A percentile compares a stretch with the other conserved stretches of the same genome.
Evolutionary conservation across 2,329 filamentous ascomycete genomes (phyloP).

Genomic region (Tolypocladium paradoxum): DNA sequence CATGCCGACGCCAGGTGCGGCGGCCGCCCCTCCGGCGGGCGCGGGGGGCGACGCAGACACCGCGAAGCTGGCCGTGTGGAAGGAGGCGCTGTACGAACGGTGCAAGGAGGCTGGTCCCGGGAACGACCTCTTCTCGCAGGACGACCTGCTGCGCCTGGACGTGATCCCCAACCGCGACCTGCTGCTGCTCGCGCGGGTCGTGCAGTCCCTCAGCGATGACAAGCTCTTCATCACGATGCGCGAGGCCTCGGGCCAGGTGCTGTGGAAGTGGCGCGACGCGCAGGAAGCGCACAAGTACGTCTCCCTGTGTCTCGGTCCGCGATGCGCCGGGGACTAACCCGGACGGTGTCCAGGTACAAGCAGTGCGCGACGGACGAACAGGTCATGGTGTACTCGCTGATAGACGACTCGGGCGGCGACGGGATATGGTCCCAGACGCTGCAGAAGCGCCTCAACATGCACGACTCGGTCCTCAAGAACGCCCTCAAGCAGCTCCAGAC

Average conservation of each 20-base stretch:
- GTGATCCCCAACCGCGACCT: slow-evolving; percentile 48
- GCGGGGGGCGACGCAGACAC: slow-evolving; percentile 19
- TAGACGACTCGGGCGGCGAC: slow-evolving; percentile 74
- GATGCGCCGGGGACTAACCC: not conserved
- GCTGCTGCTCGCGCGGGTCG: slow-evolving; percentile 40
- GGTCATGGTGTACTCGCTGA: slow-evolving; percentile 74
- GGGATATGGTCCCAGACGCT: slow-evolving; percentile 89
- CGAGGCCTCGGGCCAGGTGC: slow-evolving; percentile 26
- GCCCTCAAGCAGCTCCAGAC: slow-evolving; percentile 74
- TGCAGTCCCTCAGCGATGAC: slow-evolving; percentile 49
- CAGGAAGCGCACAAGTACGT: slow-evolving; percentile 53
- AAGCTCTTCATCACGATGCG: slow-evolving; percentile 42
- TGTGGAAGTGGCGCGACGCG: slow-evolving; percentile 47
- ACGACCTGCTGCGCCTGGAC: slow-evolving; percentile 44
- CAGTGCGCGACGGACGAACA: slow-evolving; percentile 59
- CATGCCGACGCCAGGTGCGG: slow-evolving; percentile 17
- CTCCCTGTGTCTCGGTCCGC: not conserved
- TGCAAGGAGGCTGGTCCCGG: slow-evolving; percentile 38
- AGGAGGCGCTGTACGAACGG: slow-evolving; percentile 45
- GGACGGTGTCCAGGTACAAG: slow-evolving; percentile 38
- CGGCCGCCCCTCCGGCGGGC: slow-evolving; percentile 10
- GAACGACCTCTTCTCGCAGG: slow-evolving; percentile 43
- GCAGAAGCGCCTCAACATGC: slow-evolving; percentile 68
- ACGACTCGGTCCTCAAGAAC: slow-evolving; percentile 72
- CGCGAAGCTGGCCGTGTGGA: slow-evolving; percentile 39